Evolutionary conservation across 371 early-diverging fungal species (phyloP), one percentile per base, ranked within the genome.

Genomic region (Actinomortierella wolfii): DNA sequence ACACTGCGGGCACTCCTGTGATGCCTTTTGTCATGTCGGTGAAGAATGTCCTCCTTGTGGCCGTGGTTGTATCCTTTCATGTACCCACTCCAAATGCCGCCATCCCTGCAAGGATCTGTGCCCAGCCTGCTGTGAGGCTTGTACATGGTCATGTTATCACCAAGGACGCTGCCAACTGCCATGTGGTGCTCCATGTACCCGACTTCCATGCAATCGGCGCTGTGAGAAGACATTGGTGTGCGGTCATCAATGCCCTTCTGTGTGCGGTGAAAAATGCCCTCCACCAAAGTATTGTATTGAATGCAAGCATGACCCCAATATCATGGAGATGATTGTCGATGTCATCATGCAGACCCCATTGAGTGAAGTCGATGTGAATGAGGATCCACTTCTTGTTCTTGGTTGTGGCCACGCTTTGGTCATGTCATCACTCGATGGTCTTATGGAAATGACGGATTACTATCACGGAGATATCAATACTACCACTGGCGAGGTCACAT

Each of bases 211-310:
- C 46, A 75, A 82, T 58, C 5, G 51, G 43, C 65, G 83, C 9
- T 86, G 86, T 53, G 61, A 57, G 5, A 74, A 74, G 49, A 9
- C 1, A 26, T 61, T 86, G 0, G 3, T 24, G 0, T 86, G 86
- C 56, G 83, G 83, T 3, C 83, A 83, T 59, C 83, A 53, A 24
- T 80, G 82, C 54, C 84, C 83, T 0, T 69, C 78, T 0, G 55
- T 86, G 2, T 86, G 86, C 53, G 83, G 85, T 2, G 86, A 86
- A 55, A 47, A 15, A 2, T 86, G 86, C 26, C 83, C 83, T 0
- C 6, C 61, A 0, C 3, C 17, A 2, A 48, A 59, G 28, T 82
- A 56, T 46, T 86, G 86, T 60, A 64, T 61, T n/a, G 67, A 64
- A 45, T 74, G 75, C 55, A 66, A 63, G 59, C 48, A 51, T 6